phyloP scores from a whole-genome alignment of 2,329 filamentous ascomycete species.

The Hypoxylon sp. region DNA sequence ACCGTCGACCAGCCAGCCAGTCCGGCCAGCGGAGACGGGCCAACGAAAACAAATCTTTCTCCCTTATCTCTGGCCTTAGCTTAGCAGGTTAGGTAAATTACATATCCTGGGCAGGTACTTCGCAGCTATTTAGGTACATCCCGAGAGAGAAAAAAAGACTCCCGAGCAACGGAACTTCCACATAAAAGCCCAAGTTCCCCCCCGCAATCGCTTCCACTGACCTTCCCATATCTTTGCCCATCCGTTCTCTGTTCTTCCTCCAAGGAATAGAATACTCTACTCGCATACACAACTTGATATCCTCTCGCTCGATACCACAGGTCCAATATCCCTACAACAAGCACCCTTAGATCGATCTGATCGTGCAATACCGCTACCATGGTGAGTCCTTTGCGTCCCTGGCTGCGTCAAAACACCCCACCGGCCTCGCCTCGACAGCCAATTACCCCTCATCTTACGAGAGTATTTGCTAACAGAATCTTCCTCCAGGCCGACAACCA shows the following conservation, averaged over 20 bases:
- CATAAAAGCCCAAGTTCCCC: constrained; percentile 33
- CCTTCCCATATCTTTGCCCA: constrained; percentile 10
- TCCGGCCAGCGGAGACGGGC: too few species aligned
- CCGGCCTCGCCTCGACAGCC: constrained; percentile 34
- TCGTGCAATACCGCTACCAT: constrained; percentile 42
- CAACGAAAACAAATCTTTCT: background rate
- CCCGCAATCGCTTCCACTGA: constrained; percentile 25
- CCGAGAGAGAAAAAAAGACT: constrained; percentile 4
- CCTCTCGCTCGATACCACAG: constrained; percentile 15
- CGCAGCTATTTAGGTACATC: constrained; percentile 5
- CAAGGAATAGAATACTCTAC: background rate
- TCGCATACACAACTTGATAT: background rate
- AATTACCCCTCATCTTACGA: constrained; percentile 46
- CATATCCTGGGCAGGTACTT: constrained; percentile 6
- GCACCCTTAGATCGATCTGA: constrained; percentile 18
- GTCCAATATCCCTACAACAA: constrained; percentile 18
- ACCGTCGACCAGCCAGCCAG: too few species aligned
- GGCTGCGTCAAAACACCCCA: constrained; percentile 38
- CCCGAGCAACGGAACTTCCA: constrained; percentile 30
- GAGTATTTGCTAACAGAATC: constrained; percentile 48
- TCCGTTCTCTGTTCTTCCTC: constrained; percentile 12
- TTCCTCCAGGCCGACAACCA: constrained; percentile 50
- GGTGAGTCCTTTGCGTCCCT: constrained; percentile 38
- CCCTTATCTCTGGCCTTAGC: constrained; percentile 25
- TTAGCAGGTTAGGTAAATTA: background rate